Percentiles rank a stretch among this genome's conserved stretches.
These are phyloP conservation scores for Platanthera guangdongensis DNA, from an alignment of 106 monocot species.

Conservation along the genomic window DNA sequence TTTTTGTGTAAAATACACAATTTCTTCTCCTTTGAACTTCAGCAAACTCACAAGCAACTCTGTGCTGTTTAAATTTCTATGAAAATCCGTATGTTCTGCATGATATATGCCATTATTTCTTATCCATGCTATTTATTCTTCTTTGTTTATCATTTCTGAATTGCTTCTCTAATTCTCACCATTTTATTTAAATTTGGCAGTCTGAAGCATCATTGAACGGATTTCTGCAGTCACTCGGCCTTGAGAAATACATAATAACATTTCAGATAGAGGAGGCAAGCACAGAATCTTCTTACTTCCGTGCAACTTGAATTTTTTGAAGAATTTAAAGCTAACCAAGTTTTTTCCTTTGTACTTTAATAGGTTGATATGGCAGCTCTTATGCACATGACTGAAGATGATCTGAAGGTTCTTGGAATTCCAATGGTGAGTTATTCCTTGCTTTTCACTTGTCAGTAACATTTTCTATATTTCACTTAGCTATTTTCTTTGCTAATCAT, in stretches of 20 bases:
- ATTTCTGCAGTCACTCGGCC: slow-evolving; percentile 60
- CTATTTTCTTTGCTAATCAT: too few species aligned
- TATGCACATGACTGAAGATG: slow-evolving; percentile 65
- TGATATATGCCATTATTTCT: too few species aligned
- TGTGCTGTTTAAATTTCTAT: too few species aligned
- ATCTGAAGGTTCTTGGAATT: slow-evolving; percentile 75
- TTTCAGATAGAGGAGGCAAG: slow-evolving; percentile 92
- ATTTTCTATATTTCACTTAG: too few species aligned
- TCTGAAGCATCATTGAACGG: slow-evolving; percentile 38
- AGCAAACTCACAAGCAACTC: too few species aligned
- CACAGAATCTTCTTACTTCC: not conserved
- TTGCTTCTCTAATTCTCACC: too few species aligned
- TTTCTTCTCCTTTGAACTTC: too few species aligned
- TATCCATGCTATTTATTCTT: too few species aligned
- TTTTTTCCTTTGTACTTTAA: not conserved
- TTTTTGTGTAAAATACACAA: too few species aligned
- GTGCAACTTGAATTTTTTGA: not conserved
- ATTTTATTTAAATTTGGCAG: slow-evolving; percentile 28
- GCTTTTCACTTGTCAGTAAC: too few species aligned
- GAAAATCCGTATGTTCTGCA: too few species aligned
- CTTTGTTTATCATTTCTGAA: too few species aligned
- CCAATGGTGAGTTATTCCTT: slow-evolving; percentile 53
- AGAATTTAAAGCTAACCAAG: not conserved
- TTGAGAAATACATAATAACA: slow-evolving; percentile 85
- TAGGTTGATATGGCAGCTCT: slow-evolving; percentile 79